phyloP scores from a whole-genome alignment of 2,329 filamentous ascomycete species.

The Curvularia eragrostidis region DNA sequence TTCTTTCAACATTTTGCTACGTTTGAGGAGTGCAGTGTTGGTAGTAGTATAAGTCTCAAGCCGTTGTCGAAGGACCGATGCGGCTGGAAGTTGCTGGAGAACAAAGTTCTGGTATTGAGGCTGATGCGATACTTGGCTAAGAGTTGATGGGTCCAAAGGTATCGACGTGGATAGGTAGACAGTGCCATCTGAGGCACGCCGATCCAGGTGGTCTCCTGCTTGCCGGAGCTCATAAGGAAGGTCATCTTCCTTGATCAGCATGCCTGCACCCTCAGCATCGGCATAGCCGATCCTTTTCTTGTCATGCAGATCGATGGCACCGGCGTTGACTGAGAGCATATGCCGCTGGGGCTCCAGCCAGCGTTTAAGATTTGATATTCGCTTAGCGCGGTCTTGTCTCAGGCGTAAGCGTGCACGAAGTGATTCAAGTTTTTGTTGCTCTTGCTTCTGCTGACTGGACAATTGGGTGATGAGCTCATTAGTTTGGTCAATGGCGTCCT shows the following conservation, averaged over 20 bases:
- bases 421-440: slow-evolving; percentile 74
- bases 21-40: slow-evolving; percentile 70
- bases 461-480: slow-evolving; percentile 82
- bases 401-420: slow-evolving; percentile 70
- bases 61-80: slow-evolving; percentile 64
- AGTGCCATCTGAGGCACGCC: slow-evolving; percentile 40
- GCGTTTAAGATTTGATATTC: slow-evolving; percentile 77
- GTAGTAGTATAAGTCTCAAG: slow-evolving; percentile 73
- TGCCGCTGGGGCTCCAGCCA: slow-evolving; percentile 74
- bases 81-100: slow-evolving; percentile 28
- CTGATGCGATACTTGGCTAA: slow-evolving; percentile 41
- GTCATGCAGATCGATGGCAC: slow-evolving; percentile 51
- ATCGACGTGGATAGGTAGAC: slow-evolving; percentile 40
- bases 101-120: slow-evolving; percentile 18
- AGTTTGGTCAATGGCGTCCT: slow-evolving; percentile 80
- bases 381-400: slow-evolving; percentile 69
- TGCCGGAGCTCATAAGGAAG: slow-evolving; percentile 40
- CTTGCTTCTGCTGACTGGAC: slow-evolving; percentile 78
- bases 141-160: slow-evolving; percentile 26
- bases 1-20: slow-evolving; percentile 74
- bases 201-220: slow-evolving; percentile 37
- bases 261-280: slow-evolving; percentile 49
- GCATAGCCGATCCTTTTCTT: slow-evolving; percentile 55
- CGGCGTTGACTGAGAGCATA: slow-evolving; percentile 56
- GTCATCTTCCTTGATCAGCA: slow-evolving; percentile 38